Evolutionary conservation across 164 flowering plant genomes (phyloP).

Genomic region (Pachysandra terminalis): DNA sequence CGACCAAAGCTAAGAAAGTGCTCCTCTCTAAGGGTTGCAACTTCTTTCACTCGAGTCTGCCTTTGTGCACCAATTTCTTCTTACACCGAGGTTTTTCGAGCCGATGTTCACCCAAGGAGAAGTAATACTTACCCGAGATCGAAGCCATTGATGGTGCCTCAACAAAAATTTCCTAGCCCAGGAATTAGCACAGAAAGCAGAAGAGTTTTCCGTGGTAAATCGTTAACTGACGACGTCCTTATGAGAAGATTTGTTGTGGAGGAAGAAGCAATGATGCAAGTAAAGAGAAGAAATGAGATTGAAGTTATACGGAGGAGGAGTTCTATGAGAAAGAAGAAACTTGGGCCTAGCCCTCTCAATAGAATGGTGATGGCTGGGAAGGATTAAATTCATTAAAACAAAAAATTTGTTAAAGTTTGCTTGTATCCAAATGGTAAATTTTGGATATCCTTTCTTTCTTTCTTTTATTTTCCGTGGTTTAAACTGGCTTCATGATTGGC

Average conservation of each 20-base stretch:
- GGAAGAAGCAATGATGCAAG: conserved; percentile 86
- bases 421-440: too few relatives aligned
- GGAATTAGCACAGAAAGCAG: conserved; percentile 51
- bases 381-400: background rate
- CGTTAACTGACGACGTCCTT: conserved; percentile 73
- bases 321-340: conserved; percentile 53
- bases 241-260: conserved; percentile 93
- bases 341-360: conserved; percentile 86
- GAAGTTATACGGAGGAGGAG: conserved; percentile 71
- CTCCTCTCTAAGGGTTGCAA: conserved; percentile 70
- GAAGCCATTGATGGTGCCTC: conserved; percentile 22
- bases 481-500: conserved; percentile 8
- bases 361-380: conserved; percentile 58
- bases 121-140: conserved; percentile 75
- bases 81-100: conserved; percentile 68
- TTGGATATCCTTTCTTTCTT: background rate
- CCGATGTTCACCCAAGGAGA: conserved; percentile 68
- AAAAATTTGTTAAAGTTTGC: too few relatives aligned
- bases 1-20: conserved; percentile 55
- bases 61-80: conserved; percentile 89
- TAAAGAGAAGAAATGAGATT: conserved; percentile 72
- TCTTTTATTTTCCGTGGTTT: background rate
- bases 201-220: conserved; percentile 73
- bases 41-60: conserved; percentile 80
- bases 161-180: conserved; percentile 23